These are phyloP conservation scores for Backusella liffmaniae DNA, from an alignment of 192 early-diverging fungal genomes.

Conservation along the genomic window DNA sequence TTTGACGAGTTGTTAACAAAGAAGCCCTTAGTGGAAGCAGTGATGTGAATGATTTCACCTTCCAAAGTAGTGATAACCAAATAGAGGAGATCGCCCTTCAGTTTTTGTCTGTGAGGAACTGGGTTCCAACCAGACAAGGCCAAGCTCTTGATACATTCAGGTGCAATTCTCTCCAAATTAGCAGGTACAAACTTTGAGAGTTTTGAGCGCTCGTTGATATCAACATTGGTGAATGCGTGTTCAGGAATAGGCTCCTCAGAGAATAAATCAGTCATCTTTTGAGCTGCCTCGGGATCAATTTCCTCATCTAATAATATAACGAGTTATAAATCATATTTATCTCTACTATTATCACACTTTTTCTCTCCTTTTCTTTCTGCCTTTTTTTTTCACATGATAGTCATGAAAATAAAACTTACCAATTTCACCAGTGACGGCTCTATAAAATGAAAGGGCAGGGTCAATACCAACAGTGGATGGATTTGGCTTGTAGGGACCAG, in stretches of 20 bases:
- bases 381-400: background rate
- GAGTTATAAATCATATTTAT: background rate
- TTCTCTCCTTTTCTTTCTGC: slow-evolving; percentile 9
- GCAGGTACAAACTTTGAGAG: slow-evolving; percentile 57
- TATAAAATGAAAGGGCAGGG: slow-evolving; percentile 71
- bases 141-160: slow-evolving; percentile 72
- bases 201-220: slow-evolving; percentile 42
- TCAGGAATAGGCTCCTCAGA: slow-evolving; percentile 36
- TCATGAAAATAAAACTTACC: slow-evolving; percentile 41
- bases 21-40: slow-evolving; percentile 83
- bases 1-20: slow-evolving; percentile 81
- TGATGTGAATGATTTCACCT: slow-evolving; percentile 79
- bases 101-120: slow-evolving; percentile 68
- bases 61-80: slow-evolving; percentile 86
- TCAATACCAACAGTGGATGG: slow-evolving; percentile 62
- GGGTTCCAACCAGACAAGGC: slow-evolving; percentile 93
- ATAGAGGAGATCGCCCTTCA: slow-evolving; percentile 90
- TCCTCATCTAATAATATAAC: slow-evolving; percentile 27
- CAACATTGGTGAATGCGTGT: slow-evolving; percentile 48
- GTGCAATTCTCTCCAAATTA: slow-evolving; percentile 49
- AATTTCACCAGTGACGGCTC: slow-evolving; percentile 54
- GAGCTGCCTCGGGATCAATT: slow-evolving; percentile 27
- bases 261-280: slow-evolving; percentile 34
- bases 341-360: background rate
- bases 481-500: slow-evolving; percentile 64